Base-by-base conservation (phyloP, 2,329 filamentous ascomycete species). In the Aureobasidium sp. region DNA sequence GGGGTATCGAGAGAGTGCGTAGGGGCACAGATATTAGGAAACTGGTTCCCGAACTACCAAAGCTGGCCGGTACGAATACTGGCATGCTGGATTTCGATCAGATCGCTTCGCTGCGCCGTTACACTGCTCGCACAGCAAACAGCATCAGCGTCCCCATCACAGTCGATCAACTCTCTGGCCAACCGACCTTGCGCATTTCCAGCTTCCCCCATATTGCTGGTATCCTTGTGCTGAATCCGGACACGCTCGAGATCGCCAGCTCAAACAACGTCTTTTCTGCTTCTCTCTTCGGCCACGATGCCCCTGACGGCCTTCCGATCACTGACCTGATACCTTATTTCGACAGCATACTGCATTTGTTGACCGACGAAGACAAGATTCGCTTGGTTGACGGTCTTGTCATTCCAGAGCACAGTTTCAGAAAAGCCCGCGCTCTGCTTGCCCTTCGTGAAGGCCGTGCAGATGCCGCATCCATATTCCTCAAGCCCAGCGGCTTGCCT, bases 171-270 rank as follows among this genome's bases (percentile, higher is more conserved):
- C 78, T 90, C 2, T 82, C 84, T 37, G 85, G 83, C 45, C 80
- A 86, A 67, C 82, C 85, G 19, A 86, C 90, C 66, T 82, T 99
- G 66, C 86, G 90, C 57, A 84, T 99, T 47, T 96, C 93, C 17
- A 96, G 91, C 71, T 96, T 97, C 66, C 94, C 94, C 17, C 93
- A 99, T 71, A 97, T 99, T 75, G 94, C 94, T 61, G 94, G 94
- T 53, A 97, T 99, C 69, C 86, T 99, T 70, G 92, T 99, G 9
- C 81, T 99, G 14, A 88, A 89, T n/a, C 88, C 93, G 1, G 78
- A 85, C 33, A 85, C 82, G 0, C 81, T 97, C 66, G 84, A 85
- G 54, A 89, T 99, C 68, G 89, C 89, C 71, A 97, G 92, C 75
- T 94, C 92, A 9, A 99, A 99, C 73, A 90, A 91, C 3, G 93